These are phyloP conservation scores for Circinella umbellata DNA, from an alignment of 371 early-diverging fungal species.

Conservation along the genomic window DNA sequence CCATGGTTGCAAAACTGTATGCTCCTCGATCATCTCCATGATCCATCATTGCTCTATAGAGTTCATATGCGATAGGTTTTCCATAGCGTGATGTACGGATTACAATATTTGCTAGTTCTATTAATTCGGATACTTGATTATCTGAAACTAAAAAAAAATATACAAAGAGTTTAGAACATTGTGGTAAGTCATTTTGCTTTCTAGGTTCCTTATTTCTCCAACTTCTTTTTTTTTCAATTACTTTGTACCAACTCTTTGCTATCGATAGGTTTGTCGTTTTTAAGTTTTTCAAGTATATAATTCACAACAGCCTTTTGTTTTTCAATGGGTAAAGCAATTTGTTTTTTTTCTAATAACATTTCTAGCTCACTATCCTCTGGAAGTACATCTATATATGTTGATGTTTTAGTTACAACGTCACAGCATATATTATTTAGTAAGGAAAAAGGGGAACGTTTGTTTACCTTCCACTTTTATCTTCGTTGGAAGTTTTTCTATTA, in stretches of 20 bases:
- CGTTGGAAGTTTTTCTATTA: neutral
- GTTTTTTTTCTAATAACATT: conserved; percentile 28
- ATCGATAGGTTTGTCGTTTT: conserved; percentile 15
- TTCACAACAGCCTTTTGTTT: conserved; percentile 30
- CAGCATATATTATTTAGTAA: neutral
- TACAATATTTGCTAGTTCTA: conserved; percentile 24
- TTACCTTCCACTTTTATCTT: conserved; percentile 10
- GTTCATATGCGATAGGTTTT: conserved; percentile 38
- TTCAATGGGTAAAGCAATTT: conserved; percentile 28
- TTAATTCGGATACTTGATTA: conserved; percentile 11
- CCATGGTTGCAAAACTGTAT: conserved; percentile 55
- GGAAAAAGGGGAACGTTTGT: neutral
- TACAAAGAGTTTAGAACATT: neutral
- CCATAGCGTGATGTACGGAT: conserved; percentile 26
- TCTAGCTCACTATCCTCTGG: conserved; percentile 36
- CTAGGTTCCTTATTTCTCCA: neutral
- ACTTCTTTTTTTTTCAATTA: conserved; percentile 3
- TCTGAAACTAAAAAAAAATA: conserved; percentile 14
- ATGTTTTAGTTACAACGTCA: neutral
- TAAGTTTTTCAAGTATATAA: conserved; percentile 20
- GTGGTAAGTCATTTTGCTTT: no score
- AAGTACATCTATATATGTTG: conserved; percentile 22
- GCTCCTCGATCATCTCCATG: conserved; percentile 50
- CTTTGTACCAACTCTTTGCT: conserved; percentile 19
- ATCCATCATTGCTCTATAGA: conserved; percentile 48